These are phyloP conservation scores for Fonsecaea nubica DNA, from an alignment of 2,329 filamentous ascomycete species.

Conservation along the genomic window DNA sequence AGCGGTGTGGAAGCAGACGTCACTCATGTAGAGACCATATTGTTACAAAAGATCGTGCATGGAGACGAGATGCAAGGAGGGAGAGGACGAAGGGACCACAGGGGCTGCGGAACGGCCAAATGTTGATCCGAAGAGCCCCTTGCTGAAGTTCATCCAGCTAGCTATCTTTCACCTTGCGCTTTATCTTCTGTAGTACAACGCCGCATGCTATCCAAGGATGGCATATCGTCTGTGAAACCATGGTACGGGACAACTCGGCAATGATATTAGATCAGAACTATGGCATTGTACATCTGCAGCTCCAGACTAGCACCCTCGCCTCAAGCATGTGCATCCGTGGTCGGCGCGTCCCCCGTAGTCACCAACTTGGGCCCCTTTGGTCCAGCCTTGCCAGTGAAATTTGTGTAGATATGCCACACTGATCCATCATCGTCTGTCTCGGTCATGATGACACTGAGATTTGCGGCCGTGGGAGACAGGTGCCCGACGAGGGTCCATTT, in stretches of 20 bases:
- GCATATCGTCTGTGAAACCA: too few species aligned
- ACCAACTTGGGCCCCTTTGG: conserved; percentile 13
- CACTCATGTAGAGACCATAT: not conserved
- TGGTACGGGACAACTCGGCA: too few species aligned
- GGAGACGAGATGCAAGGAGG: not conserved
- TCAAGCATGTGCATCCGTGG: conserved; percentile 18
- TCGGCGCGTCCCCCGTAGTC: conserved; percentile 14
- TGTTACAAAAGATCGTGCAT: not conserved
- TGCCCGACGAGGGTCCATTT: conserved; percentile 17
- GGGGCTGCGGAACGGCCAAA: not conserved
- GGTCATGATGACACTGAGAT: conserved; percentile 9
- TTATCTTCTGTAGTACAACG: too few species aligned
- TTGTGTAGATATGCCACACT: conserved; percentile 16
- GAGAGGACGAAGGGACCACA: not conserved
- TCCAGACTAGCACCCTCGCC: not conserved
- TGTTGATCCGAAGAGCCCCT: not conserved
- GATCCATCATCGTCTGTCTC: not conserved
- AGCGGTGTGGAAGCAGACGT: not conserved
- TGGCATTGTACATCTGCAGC: too few species aligned
- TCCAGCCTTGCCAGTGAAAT: conserved; percentile 16
- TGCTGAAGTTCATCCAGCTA: not conserved
- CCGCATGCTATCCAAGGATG: too few species aligned
- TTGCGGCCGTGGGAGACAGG: conserved; percentile 13
- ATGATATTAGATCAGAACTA: too few species aligned
- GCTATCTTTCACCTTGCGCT: too few species aligned